Evolutionary conservation across 495 filamentous ascomycete genomes (phyloP).

Genomic region (Filosporella fistucella): DNA sequence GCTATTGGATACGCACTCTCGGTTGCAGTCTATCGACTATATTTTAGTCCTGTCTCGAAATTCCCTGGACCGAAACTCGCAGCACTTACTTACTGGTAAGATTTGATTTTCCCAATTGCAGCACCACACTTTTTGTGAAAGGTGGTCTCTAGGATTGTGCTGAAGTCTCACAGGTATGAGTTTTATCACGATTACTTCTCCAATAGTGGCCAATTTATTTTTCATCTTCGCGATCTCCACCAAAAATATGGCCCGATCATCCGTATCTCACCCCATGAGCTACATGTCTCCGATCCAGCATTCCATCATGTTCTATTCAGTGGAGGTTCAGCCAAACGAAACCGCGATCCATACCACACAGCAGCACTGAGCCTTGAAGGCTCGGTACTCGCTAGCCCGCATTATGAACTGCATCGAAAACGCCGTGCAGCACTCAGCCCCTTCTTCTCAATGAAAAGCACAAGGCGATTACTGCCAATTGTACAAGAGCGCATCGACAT

Average conservation of each 20-base stretch:
- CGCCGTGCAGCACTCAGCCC: conserved; percentile 32
- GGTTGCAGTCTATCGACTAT: conserved; percentile 43
- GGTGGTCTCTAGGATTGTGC: too few relatives aligned
- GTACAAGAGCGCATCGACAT: conserved; percentile 4
- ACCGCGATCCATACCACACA: not conserved
- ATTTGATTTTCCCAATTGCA: too few relatives aligned
- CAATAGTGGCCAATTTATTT: not conserved
- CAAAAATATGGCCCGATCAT: conserved; percentile 2
- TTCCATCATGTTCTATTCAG: conserved; percentile 46
- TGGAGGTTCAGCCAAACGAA: conserved; percentile 1
- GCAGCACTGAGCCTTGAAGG: not conserved
- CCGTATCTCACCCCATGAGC: conserved; percentile 39
- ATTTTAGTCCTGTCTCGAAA: conserved; percentile 41
- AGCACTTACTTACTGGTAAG: conserved; percentile 35
- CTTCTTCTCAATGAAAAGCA: conserved; percentile 30
- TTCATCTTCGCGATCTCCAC: not conserved
- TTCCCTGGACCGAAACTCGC: conserved; percentile 51
- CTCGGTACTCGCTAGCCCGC: conserved; percentile 36
- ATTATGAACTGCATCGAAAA: conserved; percentile 36
- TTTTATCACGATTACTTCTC: conserved; percentile 1
- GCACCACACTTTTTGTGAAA: too few relatives aligned
- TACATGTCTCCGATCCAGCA: conserved; percentile 48
- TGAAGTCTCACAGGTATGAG: too few relatives aligned
- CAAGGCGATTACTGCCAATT: conserved; percentile 3
- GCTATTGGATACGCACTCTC: too few relatives aligned